Evolutionary conservation across 305 asterid species (phyloP).

Genomic region (Fraxinus nigra): DNA sequence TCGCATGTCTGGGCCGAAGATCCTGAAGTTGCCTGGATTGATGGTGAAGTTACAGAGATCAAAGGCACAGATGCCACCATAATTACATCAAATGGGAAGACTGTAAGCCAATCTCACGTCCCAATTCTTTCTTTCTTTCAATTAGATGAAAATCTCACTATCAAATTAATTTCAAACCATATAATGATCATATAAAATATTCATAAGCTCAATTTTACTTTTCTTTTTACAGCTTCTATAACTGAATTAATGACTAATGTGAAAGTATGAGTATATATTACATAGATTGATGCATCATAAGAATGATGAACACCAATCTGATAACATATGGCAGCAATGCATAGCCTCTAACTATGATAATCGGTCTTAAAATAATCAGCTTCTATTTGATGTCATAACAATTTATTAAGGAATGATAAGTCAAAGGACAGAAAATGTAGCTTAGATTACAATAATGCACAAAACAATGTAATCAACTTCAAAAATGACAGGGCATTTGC

Average conservation of each 20-base stretch:
- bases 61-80: constrained; percentile 69
- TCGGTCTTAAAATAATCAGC: neutral
- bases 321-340: neutral
- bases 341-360: neutral
- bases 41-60: constrained; percentile 72
- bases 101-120: constrained; percentile 49
- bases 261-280: constrained; percentile 8
- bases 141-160: neutral
- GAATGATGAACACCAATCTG: neutral
- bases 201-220: neutral
- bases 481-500: neutral
- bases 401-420: constrained; percentile 1
- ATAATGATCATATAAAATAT: constrained; percentile 16
- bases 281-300: neutral
- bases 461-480: neutral
- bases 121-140: neutral
- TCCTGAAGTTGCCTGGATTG: constrained; percentile 82
- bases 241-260: neutral
- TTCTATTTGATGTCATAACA: constrained; percentile 1
- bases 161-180: neutral
- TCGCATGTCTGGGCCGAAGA: constrained; percentile 92
- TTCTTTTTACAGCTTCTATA: neutral
- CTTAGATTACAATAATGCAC: neutral
- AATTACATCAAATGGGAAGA: constrained; percentile 60
- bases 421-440: neutral